A percentile compares a stretch with the other conserved stretches of the same genome.
phyloP scores from a whole-genome alignment of 2,329 filamentous ascomycete genomes.

The Aquanectria penicillioides region DNA sequence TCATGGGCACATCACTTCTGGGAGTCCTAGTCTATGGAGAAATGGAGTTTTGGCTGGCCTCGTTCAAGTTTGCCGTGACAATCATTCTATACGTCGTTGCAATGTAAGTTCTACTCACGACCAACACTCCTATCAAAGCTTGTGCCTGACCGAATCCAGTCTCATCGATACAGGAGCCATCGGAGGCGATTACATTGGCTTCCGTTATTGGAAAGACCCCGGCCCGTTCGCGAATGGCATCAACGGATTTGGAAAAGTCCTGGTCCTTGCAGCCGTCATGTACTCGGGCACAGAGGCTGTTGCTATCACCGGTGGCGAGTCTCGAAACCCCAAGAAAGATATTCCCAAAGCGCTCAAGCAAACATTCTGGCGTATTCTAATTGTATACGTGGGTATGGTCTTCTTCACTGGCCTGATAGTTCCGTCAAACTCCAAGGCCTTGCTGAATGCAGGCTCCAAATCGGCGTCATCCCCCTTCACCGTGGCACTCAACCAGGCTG shows the following conservation, averaged over 20 bases:
- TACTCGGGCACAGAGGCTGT: slow-evolving; percentile 25
- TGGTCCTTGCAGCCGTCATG: slow-evolving; percentile 24
- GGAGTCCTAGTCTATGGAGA: slow-evolving; percentile 26
- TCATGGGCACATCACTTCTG: slow-evolving; percentile 24
- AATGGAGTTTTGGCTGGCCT: slow-evolving; percentile 26
- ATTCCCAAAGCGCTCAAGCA: slow-evolving; percentile 13
- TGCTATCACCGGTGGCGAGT: slow-evolving; percentile 12
- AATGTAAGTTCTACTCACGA: not conserved
- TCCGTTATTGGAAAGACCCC: slow-evolving; percentile 13
- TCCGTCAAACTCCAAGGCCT: slow-evolving; percentile 4
- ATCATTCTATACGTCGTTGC: slow-evolving; percentile 15
- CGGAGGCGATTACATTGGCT: slow-evolving; percentile 11
- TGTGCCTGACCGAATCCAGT: not conserved
- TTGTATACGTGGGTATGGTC: slow-evolving; percentile 11
- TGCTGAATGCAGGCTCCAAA: slow-evolving; percentile 5
- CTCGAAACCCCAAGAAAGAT: slow-evolving; percentile 16
- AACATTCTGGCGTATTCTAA: slow-evolving; percentile 15
- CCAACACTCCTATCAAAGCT: not conserved
- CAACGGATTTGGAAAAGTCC: slow-evolving; percentile 24
- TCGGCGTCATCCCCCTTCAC: slow-evolving; percentile 15
- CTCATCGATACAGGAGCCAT: slow-evolving; percentile 13
- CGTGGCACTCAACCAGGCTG: slow-evolving; percentile 9
- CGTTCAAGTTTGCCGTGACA: slow-evolving; percentile 1
- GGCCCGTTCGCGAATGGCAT: slow-evolving; percentile 19
- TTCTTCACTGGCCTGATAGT: slow-evolving; percentile 16